phyloP scores from a whole-genome alignment of 768 basidiomycete species.

The Tricholoma sp. region DNA sequence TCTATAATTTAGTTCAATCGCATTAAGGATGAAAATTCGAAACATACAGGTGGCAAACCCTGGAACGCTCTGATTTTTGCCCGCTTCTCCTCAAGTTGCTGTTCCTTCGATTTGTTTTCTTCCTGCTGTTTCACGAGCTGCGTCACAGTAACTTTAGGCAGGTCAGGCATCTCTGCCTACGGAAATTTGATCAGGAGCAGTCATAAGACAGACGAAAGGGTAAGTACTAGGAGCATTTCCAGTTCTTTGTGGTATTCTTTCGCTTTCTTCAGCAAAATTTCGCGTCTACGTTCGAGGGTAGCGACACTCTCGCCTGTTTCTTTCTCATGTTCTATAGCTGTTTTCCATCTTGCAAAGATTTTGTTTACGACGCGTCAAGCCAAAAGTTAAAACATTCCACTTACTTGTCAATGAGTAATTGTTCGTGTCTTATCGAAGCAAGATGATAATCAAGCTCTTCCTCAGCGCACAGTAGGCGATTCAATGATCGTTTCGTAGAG shows the following conservation, averaged over 20 bases:
- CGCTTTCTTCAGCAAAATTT: slow-evolving; percentile 38
- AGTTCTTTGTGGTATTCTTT: slow-evolving; percentile 43
- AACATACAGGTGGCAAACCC: slow-evolving; percentile 43
- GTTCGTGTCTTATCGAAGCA: slow-evolving; percentile 28
- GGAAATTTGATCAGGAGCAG: background rate
- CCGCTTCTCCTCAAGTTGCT: slow-evolving; percentile 37
- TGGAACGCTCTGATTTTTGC: slow-evolving; percentile 42
- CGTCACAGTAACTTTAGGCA: slow-evolving; percentile 29
- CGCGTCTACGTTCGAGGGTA: slow-evolving; percentile 33
- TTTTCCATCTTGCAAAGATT: slow-evolving; percentile 29
- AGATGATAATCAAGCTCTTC: slow-evolving; percentile 32
- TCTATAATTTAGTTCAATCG: background rate
- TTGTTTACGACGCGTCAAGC: background rate
- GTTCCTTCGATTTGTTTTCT: slow-evolving; percentile 28
- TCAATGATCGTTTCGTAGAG: slow-evolving; percentile 24
- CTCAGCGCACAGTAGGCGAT: slow-evolving; percentile 29
- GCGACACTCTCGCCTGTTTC: slow-evolving; percentile 21
- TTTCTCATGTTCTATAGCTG: slow-evolving; percentile 19
- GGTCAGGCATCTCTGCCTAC: slow-evolving; percentile 25
- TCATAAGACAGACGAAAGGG: background rate
- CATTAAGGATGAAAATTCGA: background rate
- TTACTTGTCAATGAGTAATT: slow-evolving; percentile 32
- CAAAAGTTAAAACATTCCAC: slow-evolving; percentile 4
- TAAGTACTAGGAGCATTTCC: slow-evolving; percentile 26
- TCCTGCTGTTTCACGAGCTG: slow-evolving; percentile 35